Percentiles rank a stretch among this genome's conserved stretches.
These are phyloP conservation scores for Taxillus chinensis DNA, from an alignment of 164 flowering plant species.

Conservation along the genomic window DNA sequence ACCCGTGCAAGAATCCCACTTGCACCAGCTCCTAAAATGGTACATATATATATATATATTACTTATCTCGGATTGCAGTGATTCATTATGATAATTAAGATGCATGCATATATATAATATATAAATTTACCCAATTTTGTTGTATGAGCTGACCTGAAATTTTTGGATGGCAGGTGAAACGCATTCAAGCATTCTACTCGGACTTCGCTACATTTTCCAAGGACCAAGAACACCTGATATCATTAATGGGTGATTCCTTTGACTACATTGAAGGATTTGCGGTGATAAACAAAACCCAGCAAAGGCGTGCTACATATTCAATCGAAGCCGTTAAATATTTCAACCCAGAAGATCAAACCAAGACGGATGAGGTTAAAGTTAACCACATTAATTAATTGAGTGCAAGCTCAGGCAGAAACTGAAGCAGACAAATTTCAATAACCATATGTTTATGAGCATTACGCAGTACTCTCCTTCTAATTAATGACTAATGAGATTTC, in stretches of 20 bases:
- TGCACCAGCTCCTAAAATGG: constrained; percentile 73
- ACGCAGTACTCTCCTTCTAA: background rate
- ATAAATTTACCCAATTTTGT: background rate
- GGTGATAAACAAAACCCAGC: constrained; percentile 71
- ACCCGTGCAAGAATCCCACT: constrained; percentile 76
- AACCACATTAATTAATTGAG: background rate
- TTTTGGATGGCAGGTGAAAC: constrained; percentile 53
- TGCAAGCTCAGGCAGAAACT: too few species aligned
- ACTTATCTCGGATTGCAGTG: background rate
- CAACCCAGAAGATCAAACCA: constrained; percentile 33
- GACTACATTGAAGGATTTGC: constrained; percentile 93
- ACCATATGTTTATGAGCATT: background rate
- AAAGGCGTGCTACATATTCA: constrained; percentile 67
- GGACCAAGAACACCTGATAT: constrained; percentile 79
- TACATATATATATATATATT: constrained; percentile 11
- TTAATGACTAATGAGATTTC: background rate
- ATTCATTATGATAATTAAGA: background rate
- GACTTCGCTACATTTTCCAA: constrained; percentile 55
- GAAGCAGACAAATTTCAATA: too few species aligned
- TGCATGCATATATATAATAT: background rate
- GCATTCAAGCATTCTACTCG: constrained; percentile 76
- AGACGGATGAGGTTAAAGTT: constrained; percentile 42
- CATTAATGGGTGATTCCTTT: constrained; percentile 29
- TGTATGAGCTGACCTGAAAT: background rate
- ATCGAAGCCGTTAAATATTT: constrained; percentile 74